Base-by-base conservation (phyloP, 257 asterid genomes). In the Coffea canephora region DNA sequence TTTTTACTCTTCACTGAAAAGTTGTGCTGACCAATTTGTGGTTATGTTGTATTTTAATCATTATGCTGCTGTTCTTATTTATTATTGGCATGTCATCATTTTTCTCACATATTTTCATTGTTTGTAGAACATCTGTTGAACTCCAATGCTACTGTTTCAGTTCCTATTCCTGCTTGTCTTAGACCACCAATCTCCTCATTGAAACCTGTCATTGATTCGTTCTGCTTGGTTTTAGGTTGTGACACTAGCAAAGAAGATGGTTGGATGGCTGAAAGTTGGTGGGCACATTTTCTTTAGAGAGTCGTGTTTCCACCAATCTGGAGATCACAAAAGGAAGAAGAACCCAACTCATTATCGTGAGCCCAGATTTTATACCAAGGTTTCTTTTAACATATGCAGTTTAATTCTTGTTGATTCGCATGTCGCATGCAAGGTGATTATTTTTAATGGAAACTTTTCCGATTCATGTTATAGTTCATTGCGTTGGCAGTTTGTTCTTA, bases 251-350 rank as follows among this genome's bases (percentile, higher is more conserved):
- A 85, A 84, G 86, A 92, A 91, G 87, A 87, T 94, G 98, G 90
- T 88, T 81, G 91, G 86, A 86, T 94, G 99, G 99, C 82, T 94
- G 64, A 94, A 90, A 85, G 95, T 94, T 77, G 99, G 99, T 75
- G 99, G 99, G 76, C 86, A 79, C 89, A 88, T 96, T 79, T 94
- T 92, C 86, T 96, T 96, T 87, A 87, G 99, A 76, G 99, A 96
- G 71, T 96, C 99, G 19, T 96, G 98, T 85, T 96, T 96, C 87
- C 98, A 96, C 85, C 98, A 90, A 74, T 94, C 99, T 50, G 99
- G 98, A 34, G 97, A 94, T 78, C 96, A 92, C 91, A 94, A 92
- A 84, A 84, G 97, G 82, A 94, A 90, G 87, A 83, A 70, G 79
- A 90, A 96, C 82, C 99, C 98, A 61, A 94, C 97, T 49, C 98